A percentile compares a stretch with the other conserved stretches of the same genome.
phyloP scores from a whole-genome alignment of 371 early-diverging fungal species.

The Blastocladiella emersonii region DNA sequence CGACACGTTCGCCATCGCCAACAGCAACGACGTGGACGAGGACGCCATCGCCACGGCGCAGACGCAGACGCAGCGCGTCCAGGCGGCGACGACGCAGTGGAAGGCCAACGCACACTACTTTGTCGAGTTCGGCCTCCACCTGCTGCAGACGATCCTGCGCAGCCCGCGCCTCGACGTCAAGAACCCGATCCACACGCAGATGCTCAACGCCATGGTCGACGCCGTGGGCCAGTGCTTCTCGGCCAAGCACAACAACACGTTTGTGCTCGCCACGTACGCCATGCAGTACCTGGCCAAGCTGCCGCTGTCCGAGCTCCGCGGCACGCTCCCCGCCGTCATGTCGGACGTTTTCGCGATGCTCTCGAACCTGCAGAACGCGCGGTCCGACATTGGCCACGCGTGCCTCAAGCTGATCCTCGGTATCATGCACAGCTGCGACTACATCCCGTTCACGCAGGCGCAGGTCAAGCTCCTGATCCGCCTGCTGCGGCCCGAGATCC shows the following conservation, averaged over 20 bases:
- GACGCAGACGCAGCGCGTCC: conserved; percentile 22
- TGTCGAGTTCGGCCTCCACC: conserved; percentile 76
- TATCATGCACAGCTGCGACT: conserved; percentile 49
- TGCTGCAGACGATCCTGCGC: conserved; percentile 49
- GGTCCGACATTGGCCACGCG: conserved; percentile 56
- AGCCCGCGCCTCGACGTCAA: conserved; percentile 45
- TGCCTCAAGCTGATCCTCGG: conserved; percentile 66
- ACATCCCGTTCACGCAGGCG: conserved; percentile 42
- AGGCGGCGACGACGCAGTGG: conserved; percentile 23
- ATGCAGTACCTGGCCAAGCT: conserved; percentile 46
- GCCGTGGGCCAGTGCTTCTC: conserved; percentile 66
- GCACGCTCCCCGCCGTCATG: conserved; percentile 52
- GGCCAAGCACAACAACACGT: conserved; percentile 57
- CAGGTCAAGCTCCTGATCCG: conserved; percentile 65
- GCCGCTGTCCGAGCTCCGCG: conserved; percentile 50
- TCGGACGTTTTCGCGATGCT: conserved; percentile 60
- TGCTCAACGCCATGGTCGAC: conserved; percentile 67
- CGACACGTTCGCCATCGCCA: conserved; percentile 47
- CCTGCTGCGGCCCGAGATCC: conserved; percentile 73
- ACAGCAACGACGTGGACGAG: conserved; percentile 8
- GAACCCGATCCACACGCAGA: conserved; percentile 32
- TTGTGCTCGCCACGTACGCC: conserved; percentile 50
- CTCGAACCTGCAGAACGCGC: conserved; percentile 42
- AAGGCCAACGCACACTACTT: conserved; percentile 65
- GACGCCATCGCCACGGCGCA: conserved; percentile 23